Percentiles rank a stretch among this genome's conserved stretches.
phyloP scores from a whole-genome alignment of 306 rosid genomes.

The Gastrolobium villosum region DNA sequence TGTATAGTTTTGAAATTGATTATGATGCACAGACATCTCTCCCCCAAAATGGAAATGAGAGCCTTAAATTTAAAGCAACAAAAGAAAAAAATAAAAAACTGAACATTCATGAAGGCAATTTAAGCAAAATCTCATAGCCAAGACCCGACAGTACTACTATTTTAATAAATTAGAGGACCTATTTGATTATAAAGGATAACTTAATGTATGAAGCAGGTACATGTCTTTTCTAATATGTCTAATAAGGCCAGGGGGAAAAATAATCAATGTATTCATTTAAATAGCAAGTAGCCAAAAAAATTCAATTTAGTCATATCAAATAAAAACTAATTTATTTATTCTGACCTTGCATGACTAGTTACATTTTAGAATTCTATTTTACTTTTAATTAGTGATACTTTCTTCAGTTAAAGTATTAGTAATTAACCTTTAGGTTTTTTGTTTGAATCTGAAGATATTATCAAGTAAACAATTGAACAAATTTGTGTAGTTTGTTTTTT shows the following conservation, averaged over 20 bases:
- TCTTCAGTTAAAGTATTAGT: background rate
- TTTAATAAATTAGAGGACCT: constrained; percentile 32
- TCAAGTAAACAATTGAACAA: background rate
- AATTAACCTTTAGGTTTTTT: background rate
- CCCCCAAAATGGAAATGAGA: constrained; percentile 9
- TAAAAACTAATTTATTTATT: background rate
- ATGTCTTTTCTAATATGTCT: constrained; percentile 42
- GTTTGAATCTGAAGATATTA: background rate
- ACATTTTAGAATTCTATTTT: background rate
- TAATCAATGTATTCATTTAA: background rate
- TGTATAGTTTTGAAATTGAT: background rate
- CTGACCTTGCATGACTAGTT: background rate
- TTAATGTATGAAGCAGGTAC: constrained; percentile 39
- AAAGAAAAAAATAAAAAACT: background rate
- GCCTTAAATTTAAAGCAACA: constrained; percentile 3
- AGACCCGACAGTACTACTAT: constrained; percentile 47
- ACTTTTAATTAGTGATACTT: background rate
- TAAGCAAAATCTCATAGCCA: constrained; percentile 43
- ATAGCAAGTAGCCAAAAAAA: constrained; percentile 31
- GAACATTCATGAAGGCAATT: constrained; percentile 39
- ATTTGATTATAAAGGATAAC: constrained; percentile 27
- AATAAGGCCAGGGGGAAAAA: background rate
- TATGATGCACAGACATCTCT: constrained; percentile 1
- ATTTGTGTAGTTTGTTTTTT: background rate
- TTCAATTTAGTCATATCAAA: background rate